A percentile compares a stretch with the other conserved stretches of the same genome.
These are phyloP conservation scores for Pseudogymnoascus sp. DNA, from an alignment of 2,329 filamentous ascomycete species.

Conservation along the genomic window DNA sequence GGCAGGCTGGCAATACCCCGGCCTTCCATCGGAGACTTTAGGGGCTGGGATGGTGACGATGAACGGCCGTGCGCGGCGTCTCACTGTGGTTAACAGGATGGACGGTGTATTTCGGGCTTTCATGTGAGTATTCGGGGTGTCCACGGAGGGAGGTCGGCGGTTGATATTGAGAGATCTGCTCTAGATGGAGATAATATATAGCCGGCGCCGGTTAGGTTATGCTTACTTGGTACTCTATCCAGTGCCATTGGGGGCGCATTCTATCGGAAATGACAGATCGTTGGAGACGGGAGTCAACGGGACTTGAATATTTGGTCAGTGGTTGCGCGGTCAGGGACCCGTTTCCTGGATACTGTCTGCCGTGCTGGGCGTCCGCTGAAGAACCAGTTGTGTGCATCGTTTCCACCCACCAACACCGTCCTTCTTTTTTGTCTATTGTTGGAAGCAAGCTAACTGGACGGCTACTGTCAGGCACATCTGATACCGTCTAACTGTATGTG, in stretches of 20 bases:
- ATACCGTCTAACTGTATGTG: not conserved
- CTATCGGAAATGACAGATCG: not conserved
- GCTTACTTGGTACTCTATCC: not conserved
- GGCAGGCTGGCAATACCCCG: not conserved
- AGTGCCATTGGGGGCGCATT: not conserved
- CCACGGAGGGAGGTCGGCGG: not conserved
- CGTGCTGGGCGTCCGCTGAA: not conserved
- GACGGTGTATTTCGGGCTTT: not conserved
- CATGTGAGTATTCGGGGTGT: not conserved
- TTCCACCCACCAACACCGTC: not conserved
- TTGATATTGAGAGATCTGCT: not conserved
- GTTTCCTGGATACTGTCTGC: not conserved
- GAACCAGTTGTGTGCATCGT: not conserved
- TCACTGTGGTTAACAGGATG: not conserved
- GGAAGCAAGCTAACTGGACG: conserved; percentile 1
- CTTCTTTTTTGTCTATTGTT: not conserved
- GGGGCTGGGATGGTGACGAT: not conserved
- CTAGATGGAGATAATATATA: not conserved
- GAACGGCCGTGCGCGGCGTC: not conserved
- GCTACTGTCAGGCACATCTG: not conserved
- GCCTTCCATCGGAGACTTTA: not conserved
- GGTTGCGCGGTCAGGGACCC: not conserved
- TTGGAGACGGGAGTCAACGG: not conserved
- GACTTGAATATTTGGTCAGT: not conserved
- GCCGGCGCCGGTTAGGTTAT: not conserved